Evolutionary conservation across 108 stramenopile species (phyloP), one percentile per base, ranked within the genome.

Genomic region (Stephanodiscus minutulus): DNA sequence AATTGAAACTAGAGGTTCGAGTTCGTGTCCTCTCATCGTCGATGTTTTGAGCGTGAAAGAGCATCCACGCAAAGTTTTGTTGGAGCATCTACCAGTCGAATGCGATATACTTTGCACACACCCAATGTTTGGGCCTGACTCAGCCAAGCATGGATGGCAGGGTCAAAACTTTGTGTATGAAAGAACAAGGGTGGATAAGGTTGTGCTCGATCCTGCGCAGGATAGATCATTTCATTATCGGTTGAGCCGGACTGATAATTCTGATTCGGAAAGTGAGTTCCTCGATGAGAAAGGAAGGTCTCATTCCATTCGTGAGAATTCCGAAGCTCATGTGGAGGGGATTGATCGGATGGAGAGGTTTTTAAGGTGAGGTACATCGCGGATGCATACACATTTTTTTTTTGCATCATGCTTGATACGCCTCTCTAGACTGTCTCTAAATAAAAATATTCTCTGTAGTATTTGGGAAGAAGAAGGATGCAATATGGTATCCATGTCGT

Each of bases 391-490:
- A 7, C 5, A 17, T 49, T 31, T 5, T 25, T 48, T 22, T 24
- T 49, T 39, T 0, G 31, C 21, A 15, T 20, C n/a, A 48, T 28
- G 41, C 49, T 24, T 2, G 7, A 2, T 31, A 24, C 18, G 22
- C 3, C 27, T 29, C 24, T 28, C 7, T n/a, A n/a, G 36, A 18
- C 33, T 37, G 24, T 29, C 33, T 17, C 13, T 58, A 6, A 13
- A 17, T 48, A 58, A 37, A 13, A 1, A 1, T 58, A 8, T 1
- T 25, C 33, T 37, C 9, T 18, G 11, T 13, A 83, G 86, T 63
- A 96, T 99, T 69, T 99, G 96, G 90, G 98, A 98, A 86, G 89
- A 91, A 83, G 98, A 97, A 75, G 92, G 98, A 10, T 99, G 98
- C 83, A 85, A 88, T n/a, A 98, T 98, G 97, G 88, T 98, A 20